A percentile compares a stretch with the other conserved stretches of the same genome.
Evolutionary conservation across 2,329 filamentous ascomycete species (phyloP).

Genomic region (Annulohypoxylon truncatum): DNA sequence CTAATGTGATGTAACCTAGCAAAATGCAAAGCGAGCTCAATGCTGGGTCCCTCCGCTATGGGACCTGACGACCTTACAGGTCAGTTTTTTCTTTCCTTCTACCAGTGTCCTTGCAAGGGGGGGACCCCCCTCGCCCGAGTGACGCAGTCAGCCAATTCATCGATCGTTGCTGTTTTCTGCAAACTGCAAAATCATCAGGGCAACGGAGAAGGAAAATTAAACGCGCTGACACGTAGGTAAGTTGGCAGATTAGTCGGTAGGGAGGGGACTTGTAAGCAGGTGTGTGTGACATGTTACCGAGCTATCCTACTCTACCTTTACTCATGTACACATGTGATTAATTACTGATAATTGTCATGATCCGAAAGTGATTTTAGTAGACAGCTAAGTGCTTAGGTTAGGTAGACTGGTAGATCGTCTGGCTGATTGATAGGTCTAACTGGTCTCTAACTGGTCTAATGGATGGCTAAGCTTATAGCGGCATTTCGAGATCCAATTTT

Average conservation of each 20-base stretch:
- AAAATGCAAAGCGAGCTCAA: slow-evolving; percentile 36
- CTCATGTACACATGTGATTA: slow-evolving; percentile 12
- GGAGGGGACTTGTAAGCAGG: slow-evolving; percentile 17
- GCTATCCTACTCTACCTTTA: slow-evolving; percentile 19
- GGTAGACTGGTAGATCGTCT: slow-evolving; percentile 3
- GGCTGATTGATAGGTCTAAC: slow-evolving; percentile 2
- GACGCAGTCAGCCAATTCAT: slow-evolving; percentile 44
- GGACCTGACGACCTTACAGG: slow-evolving; percentile 44
- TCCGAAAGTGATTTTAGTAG: slow-evolving; percentile 9
- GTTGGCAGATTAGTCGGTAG: neutral
- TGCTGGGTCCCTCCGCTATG: slow-evolving; percentile 34
- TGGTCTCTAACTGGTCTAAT: slow-evolving; percentile 19
- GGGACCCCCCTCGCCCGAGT: slow-evolving; percentile 37
- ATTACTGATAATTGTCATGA: slow-evolving; percentile 21
- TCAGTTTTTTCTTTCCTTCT: slow-evolving; percentile 26
- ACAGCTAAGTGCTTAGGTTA: neutral
- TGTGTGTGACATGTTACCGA: slow-evolving; percentile 31
- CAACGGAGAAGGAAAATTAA: slow-evolving; percentile 15
- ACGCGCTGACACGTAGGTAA: slow-evolving; percentile 15
- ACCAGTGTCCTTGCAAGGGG: slow-evolving; percentile 32
- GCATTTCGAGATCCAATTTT: slow-evolving; percentile 34
- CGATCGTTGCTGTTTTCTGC: slow-evolving; percentile 30
- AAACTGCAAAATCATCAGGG: slow-evolving; percentile 14
- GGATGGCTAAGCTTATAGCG: slow-evolving; percentile 26
- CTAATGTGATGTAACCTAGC: slow-evolving; percentile 38